A percentile compares a stretch with the other conserved stretches of the same genome.
These are phyloP conservation scores for Huntiella bhutanensis DNA, from an alignment of 2,329 filamentous ascomycete genomes.

Conservation along the genomic window DNA sequence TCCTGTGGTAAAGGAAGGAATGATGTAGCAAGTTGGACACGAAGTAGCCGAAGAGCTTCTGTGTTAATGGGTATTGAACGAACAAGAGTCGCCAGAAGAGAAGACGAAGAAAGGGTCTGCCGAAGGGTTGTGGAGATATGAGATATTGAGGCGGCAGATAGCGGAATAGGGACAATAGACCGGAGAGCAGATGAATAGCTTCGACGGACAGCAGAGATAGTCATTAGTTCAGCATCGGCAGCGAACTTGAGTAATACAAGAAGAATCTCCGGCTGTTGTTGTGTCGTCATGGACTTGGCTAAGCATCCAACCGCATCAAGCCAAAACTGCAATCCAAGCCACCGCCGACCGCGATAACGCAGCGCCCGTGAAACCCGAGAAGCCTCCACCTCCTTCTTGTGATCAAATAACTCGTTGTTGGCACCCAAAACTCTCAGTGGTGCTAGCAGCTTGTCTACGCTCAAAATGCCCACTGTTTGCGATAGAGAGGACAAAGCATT, in stretches of 20 bases:
- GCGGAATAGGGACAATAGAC: too few species aligned
- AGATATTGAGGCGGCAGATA: too few species aligned
- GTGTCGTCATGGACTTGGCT: not conserved
- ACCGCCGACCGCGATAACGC: not conserved
- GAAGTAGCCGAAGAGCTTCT: too few species aligned
- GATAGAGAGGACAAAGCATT: constrained; percentile 2
- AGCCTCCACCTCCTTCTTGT: not conserved
- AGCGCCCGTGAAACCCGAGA: not conserved
- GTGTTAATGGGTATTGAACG: too few species aligned
- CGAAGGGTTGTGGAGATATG: too few species aligned
- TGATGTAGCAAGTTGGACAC: too few species aligned
- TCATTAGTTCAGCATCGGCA: constrained; percentile 6
- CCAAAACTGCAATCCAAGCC: constrained; percentile 1
- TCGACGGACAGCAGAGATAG: constrained; percentile 16
- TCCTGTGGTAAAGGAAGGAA: too few species aligned
- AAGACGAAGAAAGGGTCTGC: too few species aligned
- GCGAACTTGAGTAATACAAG: constrained; percentile 6
- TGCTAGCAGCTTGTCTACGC: too few species aligned
- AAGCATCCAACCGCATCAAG: constrained; percentile 1
- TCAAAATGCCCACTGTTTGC: too few species aligned
- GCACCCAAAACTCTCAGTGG: constrained; percentile 4
- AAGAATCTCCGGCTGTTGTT: not conserved
- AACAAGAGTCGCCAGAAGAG: too few species aligned
- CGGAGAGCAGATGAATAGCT: constrained; percentile 12
- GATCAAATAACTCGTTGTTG: constrained; percentile 5